Base-by-base conservation (phyloP, 1,284 basidiomycete species). In the Cutaneotrichosporon curvatum region DNA sequence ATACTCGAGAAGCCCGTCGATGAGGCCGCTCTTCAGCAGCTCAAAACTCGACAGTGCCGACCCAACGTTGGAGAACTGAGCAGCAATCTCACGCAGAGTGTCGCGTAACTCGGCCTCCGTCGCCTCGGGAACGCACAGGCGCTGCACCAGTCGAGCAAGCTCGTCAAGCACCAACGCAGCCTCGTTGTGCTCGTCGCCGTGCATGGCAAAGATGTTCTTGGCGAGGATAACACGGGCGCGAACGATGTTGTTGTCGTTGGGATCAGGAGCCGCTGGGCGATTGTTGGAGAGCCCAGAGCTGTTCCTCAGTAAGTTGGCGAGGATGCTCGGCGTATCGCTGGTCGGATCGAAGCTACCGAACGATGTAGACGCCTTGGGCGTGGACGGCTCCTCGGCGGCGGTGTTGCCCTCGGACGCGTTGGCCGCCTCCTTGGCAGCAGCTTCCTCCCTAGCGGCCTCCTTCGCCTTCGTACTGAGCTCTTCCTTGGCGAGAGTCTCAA, bases 41-140 rank as follows among this genome's bases (percentile, higher is more conserved):
- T 99, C 95, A 58, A 97, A 98, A 70, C 91, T 95, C 1, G 92
- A 96, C 11, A 97, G 81, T 10, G 89, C 85, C 32, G 74, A 69
- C 18, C 70, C 70, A 37, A 62, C 77, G n/a, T 82, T 82, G 1
- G 82, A 75, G 66, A 99, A 94, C 37, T 91, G 76, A 14, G 78
- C 76, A 0, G 87, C 85, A 18, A 97, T 75, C 53, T 84, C 81
- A 46, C 76, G 75, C 20, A 95, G 71, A 11, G 81, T 79, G 30
- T 79, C 78, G 20, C 75, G 69, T n/a, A 87, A 68, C 25, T 81
- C 63, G 1, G 79, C 55, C 78, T 79, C 66, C n/a, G 77, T 75
- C 1, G 80, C 75, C 31, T 77, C 73, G 12, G 74, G 64, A 5
- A 74, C 70, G 14, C 78, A 77, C 6, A 92, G 75, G 37, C 75